A percentile compares a stretch with the other conserved stretches of the same genome.
Evolutionary conservation across 2,329 filamentous ascomycete species (phyloP).

Genomic region (Simplicillium sp.): DNA sequence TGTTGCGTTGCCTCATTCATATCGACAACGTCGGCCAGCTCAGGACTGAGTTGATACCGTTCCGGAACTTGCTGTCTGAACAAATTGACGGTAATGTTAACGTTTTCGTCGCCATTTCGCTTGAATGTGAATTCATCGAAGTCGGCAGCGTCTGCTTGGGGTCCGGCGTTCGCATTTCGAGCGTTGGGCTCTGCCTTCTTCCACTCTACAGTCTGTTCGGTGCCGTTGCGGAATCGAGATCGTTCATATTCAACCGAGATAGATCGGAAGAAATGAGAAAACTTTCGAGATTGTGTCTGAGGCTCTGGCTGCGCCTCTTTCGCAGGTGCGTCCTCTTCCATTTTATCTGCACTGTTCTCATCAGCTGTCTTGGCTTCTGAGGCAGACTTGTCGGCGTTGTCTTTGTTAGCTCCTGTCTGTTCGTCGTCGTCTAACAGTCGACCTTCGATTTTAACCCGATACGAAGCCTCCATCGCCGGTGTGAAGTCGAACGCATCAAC

Average conservation of each 20-base stretch:
- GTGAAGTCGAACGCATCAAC: conserved; percentile 76
- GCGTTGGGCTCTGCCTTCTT: conserved; percentile 61
- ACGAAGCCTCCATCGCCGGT: conserved; percentile 67
- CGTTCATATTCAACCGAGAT: conserved; percentile 66
- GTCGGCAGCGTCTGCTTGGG: conserved; percentile 52
- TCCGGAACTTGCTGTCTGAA: conserved; percentile 78
- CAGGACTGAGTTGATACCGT: conserved; percentile 68
- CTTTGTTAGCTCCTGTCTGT: conserved; percentile 32
- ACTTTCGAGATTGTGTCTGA: conserved; percentile 23
- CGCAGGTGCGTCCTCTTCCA: conserved; percentile 16
- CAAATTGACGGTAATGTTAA: conserved; percentile 84
- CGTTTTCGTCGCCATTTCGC: conserved; percentile 82
- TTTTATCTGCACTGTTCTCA: conserved; percentile 23
- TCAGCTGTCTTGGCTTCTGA: conserved; percentile 12
- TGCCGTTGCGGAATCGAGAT: conserved; percentile 44
- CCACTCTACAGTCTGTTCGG: conserved; percentile 67
- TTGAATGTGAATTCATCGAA: conserved; percentile 92
- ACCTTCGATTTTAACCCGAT: conserved; percentile 86
- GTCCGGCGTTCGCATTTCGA: conserved; percentile 30
- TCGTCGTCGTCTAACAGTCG: conserved; percentile 65
- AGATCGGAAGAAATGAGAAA: conserved; percentile 77
- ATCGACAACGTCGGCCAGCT: conserved; percentile 76
- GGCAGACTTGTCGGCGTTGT: conserved; percentile 28
- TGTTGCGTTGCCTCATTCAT: conserved; percentile 79
- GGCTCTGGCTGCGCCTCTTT: conserved; percentile 22